Conservation (phyloP, 768 basidiomycete species). For the Arthromyces matolae region DNA sequence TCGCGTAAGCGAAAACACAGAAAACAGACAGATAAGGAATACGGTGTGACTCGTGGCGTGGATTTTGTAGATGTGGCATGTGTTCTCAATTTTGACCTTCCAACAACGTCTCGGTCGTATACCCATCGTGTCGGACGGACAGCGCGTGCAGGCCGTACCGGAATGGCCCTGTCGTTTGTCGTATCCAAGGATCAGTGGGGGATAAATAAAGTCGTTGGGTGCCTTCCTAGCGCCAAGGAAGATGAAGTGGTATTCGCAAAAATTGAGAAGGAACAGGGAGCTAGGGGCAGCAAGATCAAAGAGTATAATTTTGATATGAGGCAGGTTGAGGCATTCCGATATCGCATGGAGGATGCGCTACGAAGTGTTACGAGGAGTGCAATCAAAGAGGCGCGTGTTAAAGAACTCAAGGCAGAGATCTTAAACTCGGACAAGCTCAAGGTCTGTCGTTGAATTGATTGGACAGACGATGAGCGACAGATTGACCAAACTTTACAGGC, state of each 20-base stretch:
- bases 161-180: constrained; percentile 88
- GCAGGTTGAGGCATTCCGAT: constrained; percentile 95
- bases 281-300: constrained; percentile 58
- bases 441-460: too few species aligned
- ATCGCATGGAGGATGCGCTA: constrained; percentile 96
- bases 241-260: constrained; percentile 77
- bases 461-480: too few species aligned
- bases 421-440: constrained; percentile 96
- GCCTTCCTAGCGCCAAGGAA: constrained; percentile 61
- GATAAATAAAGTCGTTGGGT: constrained; percentile 69
- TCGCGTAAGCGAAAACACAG: constrained; percentile 49
- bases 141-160: constrained; percentile 91
- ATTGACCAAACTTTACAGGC: constrained; percentile 73
- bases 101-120: constrained; percentile 80
- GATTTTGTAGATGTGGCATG: constrained; percentile 97
- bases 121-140: constrained; percentile 96
- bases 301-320: constrained; percentile 95
- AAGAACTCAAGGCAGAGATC: constrained; percentile 91
- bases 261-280: constrained; percentile 75
- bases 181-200: constrained; percentile 68
- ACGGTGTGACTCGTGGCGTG: constrained; percentile 91
- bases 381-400: constrained; percentile 87
- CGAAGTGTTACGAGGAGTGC: constrained; percentile 82
- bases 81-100: constrained; percentile 98
- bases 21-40: constrained; percentile 65